These are phyloP conservation scores for Spinellus fusiger DNA, from an alignment of 192 early-diverging fungal species.

Conservation along the genomic window DNA sequence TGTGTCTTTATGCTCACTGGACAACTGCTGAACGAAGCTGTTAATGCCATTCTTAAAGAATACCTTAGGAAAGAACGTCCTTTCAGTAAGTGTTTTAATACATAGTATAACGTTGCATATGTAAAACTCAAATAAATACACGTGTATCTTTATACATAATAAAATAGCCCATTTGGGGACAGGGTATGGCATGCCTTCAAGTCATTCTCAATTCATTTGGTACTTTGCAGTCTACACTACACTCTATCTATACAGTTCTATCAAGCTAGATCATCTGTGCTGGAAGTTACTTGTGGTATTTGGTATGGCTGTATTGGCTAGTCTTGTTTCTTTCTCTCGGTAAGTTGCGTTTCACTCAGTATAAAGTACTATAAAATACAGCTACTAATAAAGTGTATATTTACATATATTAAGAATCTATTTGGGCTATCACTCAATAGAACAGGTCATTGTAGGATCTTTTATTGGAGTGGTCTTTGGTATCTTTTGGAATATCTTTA, in stretches of 20 bases:
- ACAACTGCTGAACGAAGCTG: constrained; percentile 61
- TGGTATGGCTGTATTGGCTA: constrained; percentile 14
- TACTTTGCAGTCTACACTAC: constrained; percentile 60
- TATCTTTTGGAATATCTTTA: constrained; percentile 44
- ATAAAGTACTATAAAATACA: not conserved
- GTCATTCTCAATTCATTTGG: constrained; percentile 75
- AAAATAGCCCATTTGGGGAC: constrained; percentile 54
- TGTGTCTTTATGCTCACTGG: constrained; percentile 58
- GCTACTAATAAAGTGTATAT: not conserved
- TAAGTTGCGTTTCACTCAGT: not conserved
- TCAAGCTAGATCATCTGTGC: constrained; percentile 14
- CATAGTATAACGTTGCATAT: not conserved
- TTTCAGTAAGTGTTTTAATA: constrained; percentile 35
- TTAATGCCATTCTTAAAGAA: constrained; percentile 59
- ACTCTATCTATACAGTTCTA: constrained; percentile 43
- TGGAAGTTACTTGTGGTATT: constrained; percentile 14
- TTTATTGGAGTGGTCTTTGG: constrained; percentile 52
- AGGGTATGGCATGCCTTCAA: constrained; percentile 84
- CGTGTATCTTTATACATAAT: not conserved
- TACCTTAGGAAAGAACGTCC: constrained; percentile 59
- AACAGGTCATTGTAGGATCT: constrained; percentile 66
- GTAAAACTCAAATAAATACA: not conserved
- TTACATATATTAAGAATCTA: constrained; percentile 44
- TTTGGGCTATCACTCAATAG: constrained; percentile 64
- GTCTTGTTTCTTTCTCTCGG: constrained; percentile 22